These are phyloP conservation scores for Incumbomyces delicatus DNA, from an alignment of 2,329 filamentous ascomycete species.

Conservation along the genomic window DNA sequence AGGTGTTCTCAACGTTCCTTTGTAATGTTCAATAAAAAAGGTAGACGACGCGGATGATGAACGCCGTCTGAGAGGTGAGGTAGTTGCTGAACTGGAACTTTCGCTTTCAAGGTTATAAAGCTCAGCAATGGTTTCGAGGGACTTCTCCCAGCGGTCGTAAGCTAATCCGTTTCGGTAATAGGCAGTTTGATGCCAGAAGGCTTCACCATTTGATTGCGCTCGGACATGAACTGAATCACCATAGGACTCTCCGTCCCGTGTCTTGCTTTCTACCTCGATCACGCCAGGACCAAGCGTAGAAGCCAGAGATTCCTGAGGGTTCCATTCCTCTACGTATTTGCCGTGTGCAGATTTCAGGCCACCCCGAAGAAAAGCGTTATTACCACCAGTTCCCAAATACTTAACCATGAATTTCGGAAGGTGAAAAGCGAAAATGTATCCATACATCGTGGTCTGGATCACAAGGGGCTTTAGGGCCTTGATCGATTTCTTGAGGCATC, in stretches of 20 bases:
- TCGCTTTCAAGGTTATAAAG: constrained; percentile 35
- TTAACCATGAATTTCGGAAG: constrained; percentile 38
- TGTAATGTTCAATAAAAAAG: constrained; percentile 35
- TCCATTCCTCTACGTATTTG: constrained; percentile 25
- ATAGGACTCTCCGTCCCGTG: constrained; percentile 25
- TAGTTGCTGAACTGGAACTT: constrained; percentile 13
- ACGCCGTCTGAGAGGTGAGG: constrained; percentile 14
- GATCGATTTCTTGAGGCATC: constrained; percentile 36
- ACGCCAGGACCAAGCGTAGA: constrained; percentile 42
- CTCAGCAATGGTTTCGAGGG: constrained; percentile 39
- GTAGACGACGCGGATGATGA: constrained; percentile 13
- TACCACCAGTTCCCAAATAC: constrained; percentile 39
- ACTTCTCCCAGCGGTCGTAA: constrained; percentile 41
- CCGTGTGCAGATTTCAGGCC: constrained; percentile 32
- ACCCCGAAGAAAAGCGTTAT: constrained; percentile 38
- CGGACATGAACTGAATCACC: constrained; percentile 33
- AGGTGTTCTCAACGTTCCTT: constrained; percentile 41
- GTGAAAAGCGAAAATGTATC: constrained; percentile 47
- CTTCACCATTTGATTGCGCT: constrained; percentile 29
- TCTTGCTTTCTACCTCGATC: constrained; percentile 33
- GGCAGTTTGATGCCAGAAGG: constrained; percentile 41
- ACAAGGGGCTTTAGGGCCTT: constrained; percentile 37
- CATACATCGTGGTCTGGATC: constrained; percentile 40
- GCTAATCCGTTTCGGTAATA: constrained; percentile 46
- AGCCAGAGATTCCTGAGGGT: constrained; percentile 41